phyloP scores from a whole-genome alignment of 2,329 filamentous ascomycete genomes.

The Neocatenulostroma microsporum region DNA sequence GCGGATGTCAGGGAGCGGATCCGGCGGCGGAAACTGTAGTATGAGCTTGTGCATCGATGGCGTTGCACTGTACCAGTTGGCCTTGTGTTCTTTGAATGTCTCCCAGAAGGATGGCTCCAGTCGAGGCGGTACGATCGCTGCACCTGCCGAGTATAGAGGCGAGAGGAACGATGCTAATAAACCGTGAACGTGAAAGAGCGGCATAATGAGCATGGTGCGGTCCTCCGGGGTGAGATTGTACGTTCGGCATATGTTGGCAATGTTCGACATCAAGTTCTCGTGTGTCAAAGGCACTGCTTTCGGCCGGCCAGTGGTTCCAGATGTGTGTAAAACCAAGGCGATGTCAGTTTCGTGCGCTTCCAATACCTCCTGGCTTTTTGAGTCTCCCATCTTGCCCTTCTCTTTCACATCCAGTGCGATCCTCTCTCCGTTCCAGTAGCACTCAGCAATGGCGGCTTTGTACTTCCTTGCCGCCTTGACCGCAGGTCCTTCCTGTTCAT shows the following conservation, averaged over 20 bases:
- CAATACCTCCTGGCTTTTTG: constrained; percentile 33
- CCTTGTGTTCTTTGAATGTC: constrained; percentile 64
- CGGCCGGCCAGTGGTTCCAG: constrained; percentile 74
- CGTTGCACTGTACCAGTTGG: constrained; percentile 91
- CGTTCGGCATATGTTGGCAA: constrained; percentile 64
- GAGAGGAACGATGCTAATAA: constrained; percentile 74
- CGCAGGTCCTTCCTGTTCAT: constrained; percentile 55
- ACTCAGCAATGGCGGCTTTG: constrained; percentile 77
- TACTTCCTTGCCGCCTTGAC: constrained; percentile 72
- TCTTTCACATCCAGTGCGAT: constrained; percentile 74
- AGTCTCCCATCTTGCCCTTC: constrained; percentile 56
- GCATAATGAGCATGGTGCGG: constrained; percentile 82
- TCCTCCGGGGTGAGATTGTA: constrained; percentile 64
- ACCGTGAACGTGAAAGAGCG: constrained; percentile 85
- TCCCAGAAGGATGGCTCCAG: constrained; percentile 82
- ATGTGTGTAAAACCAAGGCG: constrained; percentile 75
- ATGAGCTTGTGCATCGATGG: constrained; percentile 88
- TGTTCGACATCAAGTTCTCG: background rate
- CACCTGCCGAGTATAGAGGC: constrained; percentile 66
- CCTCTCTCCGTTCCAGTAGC: constrained; percentile 63
- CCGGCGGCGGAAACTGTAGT: constrained; percentile 63
- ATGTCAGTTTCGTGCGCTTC: constrained; percentile 65
- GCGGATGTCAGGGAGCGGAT: constrained; percentile 62
- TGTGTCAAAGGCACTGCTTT: constrained; percentile 62
- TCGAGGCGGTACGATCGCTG: constrained; percentile 66